phyloP scores from a whole-genome alignment of 495 filamentous ascomycete species.

The Cercophora newfieldiana region DNA sequence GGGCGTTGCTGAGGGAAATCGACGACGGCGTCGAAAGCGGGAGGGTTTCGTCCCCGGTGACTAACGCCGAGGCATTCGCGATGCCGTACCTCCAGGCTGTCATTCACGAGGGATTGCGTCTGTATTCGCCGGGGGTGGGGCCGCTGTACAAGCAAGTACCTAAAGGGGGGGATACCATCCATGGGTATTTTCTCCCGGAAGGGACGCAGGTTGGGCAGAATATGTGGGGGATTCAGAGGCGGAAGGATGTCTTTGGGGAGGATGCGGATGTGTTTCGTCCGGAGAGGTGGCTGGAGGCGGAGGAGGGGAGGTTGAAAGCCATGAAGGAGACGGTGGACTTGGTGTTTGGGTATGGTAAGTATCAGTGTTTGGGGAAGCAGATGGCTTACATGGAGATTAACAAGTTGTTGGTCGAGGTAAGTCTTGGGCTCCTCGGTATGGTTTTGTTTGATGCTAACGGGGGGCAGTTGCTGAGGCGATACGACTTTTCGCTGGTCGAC shows the following conservation, averaged over 20 bases:
- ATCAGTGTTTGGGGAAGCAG: constrained; percentile 37
- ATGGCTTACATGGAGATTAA: constrained; percentile 46
- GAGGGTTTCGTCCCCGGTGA: constrained; percentile 28
- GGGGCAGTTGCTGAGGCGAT: background rate
- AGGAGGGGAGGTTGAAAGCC: constrained; percentile 24
- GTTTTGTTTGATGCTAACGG: background rate
- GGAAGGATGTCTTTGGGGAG: constrained; percentile 33
- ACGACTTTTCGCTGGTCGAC: background rate
- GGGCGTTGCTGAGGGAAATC: constrained; percentile 57
- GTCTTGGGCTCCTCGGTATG: background rate
- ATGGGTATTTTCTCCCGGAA: constrained; percentile 55
- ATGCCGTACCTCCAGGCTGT: constrained; percentile 48
- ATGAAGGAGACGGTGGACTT: constrained; percentile 34
- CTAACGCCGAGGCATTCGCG: constrained; percentile 38
- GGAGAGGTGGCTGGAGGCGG: constrained; percentile 50
- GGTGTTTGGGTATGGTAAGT: constrained; percentile 37
- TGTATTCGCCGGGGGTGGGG: constrained; percentile 40
- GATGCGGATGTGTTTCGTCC: constrained; percentile 50
- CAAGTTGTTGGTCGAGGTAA: constrained; percentile 54
- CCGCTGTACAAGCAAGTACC: constrained; percentile 44
- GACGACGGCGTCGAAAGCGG: constrained; percentile 28
- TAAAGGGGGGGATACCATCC: constrained; percentile 48
- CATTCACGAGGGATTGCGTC: constrained; percentile 44
- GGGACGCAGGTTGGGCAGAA: constrained; percentile 59
- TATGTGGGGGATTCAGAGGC: constrained; percentile 28